Conservation (phyloP, 179 eudicot species). For the Gypsophila paniculata region DNA sequence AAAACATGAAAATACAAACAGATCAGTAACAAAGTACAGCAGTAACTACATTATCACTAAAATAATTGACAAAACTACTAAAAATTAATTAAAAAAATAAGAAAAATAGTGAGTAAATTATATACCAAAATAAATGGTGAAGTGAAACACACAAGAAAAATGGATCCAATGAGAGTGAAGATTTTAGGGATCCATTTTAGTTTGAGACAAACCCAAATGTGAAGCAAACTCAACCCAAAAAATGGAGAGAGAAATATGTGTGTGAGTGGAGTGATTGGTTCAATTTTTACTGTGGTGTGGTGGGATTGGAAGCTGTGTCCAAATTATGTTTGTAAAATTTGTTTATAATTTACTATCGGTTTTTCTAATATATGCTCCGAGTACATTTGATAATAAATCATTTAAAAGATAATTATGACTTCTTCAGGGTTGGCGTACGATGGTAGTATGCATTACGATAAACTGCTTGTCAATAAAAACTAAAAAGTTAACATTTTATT, state of each 20-base stretch:
- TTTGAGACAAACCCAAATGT: slow-evolving; percentile 11
- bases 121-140: slow-evolving; percentile 13
- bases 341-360: too few relatives aligned
- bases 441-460: too few relatives aligned
- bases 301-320: too few relatives aligned
- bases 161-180: slow-evolving; percentile 30
- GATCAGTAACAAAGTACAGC: slow-evolving; percentile 27
- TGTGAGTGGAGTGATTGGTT: slow-evolving; percentile 6
- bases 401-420: too few relatives aligned
- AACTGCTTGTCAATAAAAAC: too few relatives aligned
- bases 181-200: slow-evolving; percentile 15
- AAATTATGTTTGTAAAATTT: too few relatives aligned
- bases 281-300: neutral
- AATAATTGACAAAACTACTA: neutral
- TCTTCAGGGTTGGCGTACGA: too few relatives aligned
- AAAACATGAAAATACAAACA: slow-evolving; percentile 23
- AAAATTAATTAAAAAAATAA: neutral
- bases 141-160: slow-evolving; percentile 24
- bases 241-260: neutral
- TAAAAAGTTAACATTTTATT: too few relatives aligned
- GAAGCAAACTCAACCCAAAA: slow-evolving; percentile 23
- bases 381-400: too few relatives aligned
- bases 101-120: neutral
- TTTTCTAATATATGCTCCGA: too few relatives aligned
- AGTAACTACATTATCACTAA: slow-evolving; percentile 7